A percentile compares a stretch with the other conserved stretches of the same genome.
phyloP scores from a whole-genome alignment of 331 rosid species.

The Malus hybrid region DNA sequence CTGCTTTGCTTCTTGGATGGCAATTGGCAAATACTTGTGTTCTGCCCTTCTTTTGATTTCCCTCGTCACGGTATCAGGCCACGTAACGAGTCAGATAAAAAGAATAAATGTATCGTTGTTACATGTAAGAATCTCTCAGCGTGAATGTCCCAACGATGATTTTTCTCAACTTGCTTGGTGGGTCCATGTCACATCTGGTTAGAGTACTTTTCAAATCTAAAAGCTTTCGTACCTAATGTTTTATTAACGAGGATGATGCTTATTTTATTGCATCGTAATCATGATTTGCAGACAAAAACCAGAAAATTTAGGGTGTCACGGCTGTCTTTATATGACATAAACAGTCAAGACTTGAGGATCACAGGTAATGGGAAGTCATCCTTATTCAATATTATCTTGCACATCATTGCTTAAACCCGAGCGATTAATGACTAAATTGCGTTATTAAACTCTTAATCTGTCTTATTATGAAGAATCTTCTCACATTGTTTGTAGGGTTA shows the following conservation, averaged over 20 bases:
- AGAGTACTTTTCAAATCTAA: too few species aligned
- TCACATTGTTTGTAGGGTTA: not conserved
- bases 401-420: not conserved
- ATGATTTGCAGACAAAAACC: not conserved
- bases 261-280: not conserved
- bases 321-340: not conserved
- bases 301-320: not conserved
- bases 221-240: too few species aligned
- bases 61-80: too few species aligned
- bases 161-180: not conserved
- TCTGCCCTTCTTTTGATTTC: too few species aligned
- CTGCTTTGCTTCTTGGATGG: not conserved
- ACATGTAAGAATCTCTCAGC: too few species aligned
- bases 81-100: too few species aligned
- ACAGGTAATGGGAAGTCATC: not conserved
- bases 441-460: not conserved
- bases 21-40: not conserved
- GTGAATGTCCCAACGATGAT: not conserved
- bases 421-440: not conserved
- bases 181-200: not conserved
- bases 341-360: not conserved
- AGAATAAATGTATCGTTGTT: too few species aligned
- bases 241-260: not conserved
- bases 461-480: not conserved
- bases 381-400: not conserved